A percentile compares a stretch with the other conserved stretches of the same genome.
Conservation (phyloP, 106 monocot genomes). For the Dactylorhiza incarnata region DNA sequence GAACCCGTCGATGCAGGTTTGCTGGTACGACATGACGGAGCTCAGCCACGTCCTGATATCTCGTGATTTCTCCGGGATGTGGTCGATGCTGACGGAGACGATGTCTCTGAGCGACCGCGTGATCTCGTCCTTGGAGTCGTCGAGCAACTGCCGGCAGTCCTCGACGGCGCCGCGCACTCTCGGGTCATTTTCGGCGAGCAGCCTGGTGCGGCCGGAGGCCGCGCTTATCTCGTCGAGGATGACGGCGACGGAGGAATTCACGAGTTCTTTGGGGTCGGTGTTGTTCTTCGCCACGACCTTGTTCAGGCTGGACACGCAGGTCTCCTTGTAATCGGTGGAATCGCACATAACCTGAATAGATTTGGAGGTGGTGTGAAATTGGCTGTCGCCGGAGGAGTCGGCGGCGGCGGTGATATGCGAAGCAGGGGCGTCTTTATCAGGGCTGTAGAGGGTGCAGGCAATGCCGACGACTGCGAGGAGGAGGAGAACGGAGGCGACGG, state of each 20-base stretch:
- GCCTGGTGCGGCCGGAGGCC: slow-evolving; percentile 12
- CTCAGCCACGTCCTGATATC: slow-evolving; percentile 34
- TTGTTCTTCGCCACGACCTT: slow-evolving; percentile 8
- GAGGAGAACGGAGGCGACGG: no score
- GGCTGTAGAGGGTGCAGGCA: neutral
- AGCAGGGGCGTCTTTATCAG: neutral
- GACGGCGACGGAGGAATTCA: slow-evolving; percentile 26
- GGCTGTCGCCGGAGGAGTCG: no score
- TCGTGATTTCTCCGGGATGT: slow-evolving; percentile 1
- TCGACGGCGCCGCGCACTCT: slow-evolving; percentile 13
- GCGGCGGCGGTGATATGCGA: neutral
- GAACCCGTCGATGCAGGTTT: slow-evolving; percentile 41
- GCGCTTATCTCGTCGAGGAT: slow-evolving; percentile 9
- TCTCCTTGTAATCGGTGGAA: slow-evolving; percentile 32
- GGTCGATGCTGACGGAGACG: slow-evolving; percentile 9
- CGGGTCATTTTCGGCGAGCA: slow-evolving; percentile 13
- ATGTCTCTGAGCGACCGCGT: slow-evolving; percentile 12
- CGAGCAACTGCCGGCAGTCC: slow-evolving; percentile 32
- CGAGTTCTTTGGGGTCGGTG: slow-evolving; percentile 25
- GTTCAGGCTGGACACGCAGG: slow-evolving; percentile 26
- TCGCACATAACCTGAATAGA: slow-evolving; percentile 31
- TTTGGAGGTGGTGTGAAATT: slow-evolving; percentile 16
- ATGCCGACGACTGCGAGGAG: slow-evolving; percentile 18
- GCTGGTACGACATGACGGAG: slow-evolving; percentile 36
- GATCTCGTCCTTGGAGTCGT: slow-evolving; percentile 23